A percentile compares a stretch with the other conserved stretches of the same genome.
phyloP scores from a whole-genome alignment of 495 filamentous ascomycete species.

The Tuber brumale region DNA sequence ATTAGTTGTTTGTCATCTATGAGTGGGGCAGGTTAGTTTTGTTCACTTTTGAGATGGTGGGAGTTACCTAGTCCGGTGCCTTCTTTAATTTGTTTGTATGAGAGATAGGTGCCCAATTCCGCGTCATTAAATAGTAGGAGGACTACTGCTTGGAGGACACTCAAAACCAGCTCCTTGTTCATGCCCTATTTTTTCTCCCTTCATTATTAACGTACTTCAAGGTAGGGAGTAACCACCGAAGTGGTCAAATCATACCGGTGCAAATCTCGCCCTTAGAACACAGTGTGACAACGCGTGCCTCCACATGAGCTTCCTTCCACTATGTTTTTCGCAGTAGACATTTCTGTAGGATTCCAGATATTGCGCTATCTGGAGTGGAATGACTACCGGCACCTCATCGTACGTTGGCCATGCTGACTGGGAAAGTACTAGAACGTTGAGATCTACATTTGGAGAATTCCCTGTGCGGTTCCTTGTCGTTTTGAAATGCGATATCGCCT shows the following conservation, averaged over 20 bases:
- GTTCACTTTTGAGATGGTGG: neutral
- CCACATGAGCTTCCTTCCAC: conserved; percentile 78
- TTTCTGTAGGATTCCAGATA: conserved; percentile 67
- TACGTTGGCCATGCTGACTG: conserved; percentile 88
- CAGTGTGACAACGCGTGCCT: conserved; percentile 86
- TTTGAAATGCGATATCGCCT: conserved; percentile 75
- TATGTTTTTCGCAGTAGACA: conserved; percentile 81
- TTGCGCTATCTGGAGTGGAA: conserved; percentile 64
- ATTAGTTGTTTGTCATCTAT: conserved; percentile 64
- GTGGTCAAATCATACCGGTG: conserved; percentile 43
- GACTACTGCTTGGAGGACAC: conserved; percentile 83
- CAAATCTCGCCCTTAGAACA: conserved; percentile 70
- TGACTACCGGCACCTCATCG: conserved; percentile 65
- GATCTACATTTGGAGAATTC: conserved; percentile 56
- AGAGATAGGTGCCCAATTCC: conserved; percentile 50
- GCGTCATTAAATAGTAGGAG: conserved; percentile 85
- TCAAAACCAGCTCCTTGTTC: conserved; percentile 76
- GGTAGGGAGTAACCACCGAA: neutral
- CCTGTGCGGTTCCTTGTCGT: conserved; percentile 42
- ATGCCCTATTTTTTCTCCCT: conserved; percentile 27
- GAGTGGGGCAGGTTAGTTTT: neutral
- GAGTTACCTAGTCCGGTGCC: conserved; percentile 60
- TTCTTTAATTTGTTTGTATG: conserved; percentile 63
- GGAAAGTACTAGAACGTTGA: conserved; percentile 79
- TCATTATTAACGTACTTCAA: neutral